These are phyloP conservation scores for Chlorella ohadii DNA, from an alignment of 139 green algal genomes.

Conservation along the genomic window DNA sequence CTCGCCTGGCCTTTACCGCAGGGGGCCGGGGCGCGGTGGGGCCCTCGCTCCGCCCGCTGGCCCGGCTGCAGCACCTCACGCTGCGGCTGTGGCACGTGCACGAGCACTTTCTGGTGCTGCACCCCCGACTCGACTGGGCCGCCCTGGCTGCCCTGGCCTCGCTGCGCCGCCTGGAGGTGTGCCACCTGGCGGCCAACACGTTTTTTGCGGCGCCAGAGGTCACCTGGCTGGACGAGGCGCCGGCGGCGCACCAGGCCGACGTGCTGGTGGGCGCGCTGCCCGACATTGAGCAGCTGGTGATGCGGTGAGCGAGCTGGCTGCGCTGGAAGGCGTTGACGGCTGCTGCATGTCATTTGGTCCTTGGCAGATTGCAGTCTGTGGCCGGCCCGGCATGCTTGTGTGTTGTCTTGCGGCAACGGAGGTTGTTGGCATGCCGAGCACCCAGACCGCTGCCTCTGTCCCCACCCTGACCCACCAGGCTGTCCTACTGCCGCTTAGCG, in stretches of 20 bases:
- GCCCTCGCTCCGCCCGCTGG: background rate
- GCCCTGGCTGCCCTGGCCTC: background rate
- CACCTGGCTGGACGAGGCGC: background rate
- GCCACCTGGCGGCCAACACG: background rate
- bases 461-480: background rate
- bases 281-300: background rate
- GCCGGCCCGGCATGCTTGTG: no score
- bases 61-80: background rate
- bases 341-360: no score
- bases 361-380: no score
- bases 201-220: background rate
- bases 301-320: background rate
- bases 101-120: constrained; percentile 14
- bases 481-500: constrained; percentile 1
- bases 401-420: no score
- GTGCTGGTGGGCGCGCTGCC: background rate
- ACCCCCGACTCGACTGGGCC: background rate
- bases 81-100: background rate
- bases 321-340: no score
- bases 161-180: background rate
- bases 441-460: background rate
- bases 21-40: constrained; percentile 10
- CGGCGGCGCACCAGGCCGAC: background rate
- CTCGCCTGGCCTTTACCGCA: constrained; percentile 33
- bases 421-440: background rate